Percentiles rank a stretch among this genome's conserved stretches.
Conservation (phyloP, 805 yeast genomes). For the Candida boleticola region DNA sequence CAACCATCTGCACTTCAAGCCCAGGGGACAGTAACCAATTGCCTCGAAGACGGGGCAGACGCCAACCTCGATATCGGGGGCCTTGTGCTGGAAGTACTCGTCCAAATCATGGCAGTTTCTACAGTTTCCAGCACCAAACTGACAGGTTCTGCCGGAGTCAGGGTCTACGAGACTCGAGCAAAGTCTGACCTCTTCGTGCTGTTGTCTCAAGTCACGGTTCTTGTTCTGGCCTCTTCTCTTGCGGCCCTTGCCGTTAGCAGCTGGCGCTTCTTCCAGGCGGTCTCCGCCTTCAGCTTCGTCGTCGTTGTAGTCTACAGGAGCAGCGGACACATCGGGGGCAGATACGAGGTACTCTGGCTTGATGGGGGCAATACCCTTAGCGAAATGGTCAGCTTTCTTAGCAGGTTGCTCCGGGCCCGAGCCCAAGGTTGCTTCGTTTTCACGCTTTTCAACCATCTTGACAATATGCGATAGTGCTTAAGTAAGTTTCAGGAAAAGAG, state of each 20-base stretch:
- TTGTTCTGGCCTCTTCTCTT: constrained; percentile 81
- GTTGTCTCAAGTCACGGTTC: constrained; percentile 71
- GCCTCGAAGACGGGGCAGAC: constrained; percentile 80
- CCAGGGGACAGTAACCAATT: constrained; percentile 89
- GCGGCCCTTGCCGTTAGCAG: constrained; percentile 34
- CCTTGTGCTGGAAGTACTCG: constrained; percentile 62
- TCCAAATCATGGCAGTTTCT: constrained; percentile 73
- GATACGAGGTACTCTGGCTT: constrained; percentile 66
- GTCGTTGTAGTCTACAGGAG: constrained; percentile 39
- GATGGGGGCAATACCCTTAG: constrained; percentile 72
- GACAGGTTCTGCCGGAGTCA: constrained; percentile 45
- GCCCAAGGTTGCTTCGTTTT: constrained; percentile 13
- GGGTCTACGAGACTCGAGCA: constrained; percentile 67
- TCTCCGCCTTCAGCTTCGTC: constrained; percentile 48
- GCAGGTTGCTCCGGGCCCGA: constrained; percentile 20
- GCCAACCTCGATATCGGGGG: constrained; percentile 64
- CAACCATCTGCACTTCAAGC: constrained; percentile 90
- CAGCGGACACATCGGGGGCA: constrained; percentile 37
- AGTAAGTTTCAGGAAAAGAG: no score
- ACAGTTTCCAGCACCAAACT: constrained; percentile 70
- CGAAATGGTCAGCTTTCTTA: constrained; percentile 19
- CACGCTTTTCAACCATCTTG: constrained; percentile 14
- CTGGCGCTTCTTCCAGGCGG: constrained; percentile 31
- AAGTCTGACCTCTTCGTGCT: constrained; percentile 58
- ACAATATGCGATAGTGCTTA: background rate